Percentiles rank a stretch among this genome's conserved stretches.
These are phyloP conservation scores for Penicillium roqueforti DNA, from an alignment of 495 filamentous ascomycete genomes.

Conservation along the genomic window DNA sequence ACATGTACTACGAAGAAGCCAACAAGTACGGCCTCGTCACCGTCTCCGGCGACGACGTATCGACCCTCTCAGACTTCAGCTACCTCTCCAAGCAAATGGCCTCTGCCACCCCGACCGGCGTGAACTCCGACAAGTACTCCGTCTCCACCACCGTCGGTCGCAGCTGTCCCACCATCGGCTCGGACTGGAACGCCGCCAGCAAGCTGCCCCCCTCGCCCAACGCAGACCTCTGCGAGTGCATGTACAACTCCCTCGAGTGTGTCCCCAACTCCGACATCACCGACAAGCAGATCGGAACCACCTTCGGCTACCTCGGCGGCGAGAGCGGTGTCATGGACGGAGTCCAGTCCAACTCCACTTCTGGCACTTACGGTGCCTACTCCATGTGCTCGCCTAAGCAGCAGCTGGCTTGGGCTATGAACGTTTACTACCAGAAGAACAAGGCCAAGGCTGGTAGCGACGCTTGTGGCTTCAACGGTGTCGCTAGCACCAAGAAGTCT, in stretches of 20 bases:
- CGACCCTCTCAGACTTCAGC: slow-evolving; percentile 67
- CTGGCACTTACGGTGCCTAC: slow-evolving; percentile 81
- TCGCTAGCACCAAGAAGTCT: slow-evolving; percentile 47
- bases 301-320: slow-evolving; percentile 75
- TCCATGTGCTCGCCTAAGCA: slow-evolving; percentile 77
- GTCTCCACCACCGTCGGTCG: slow-evolving; percentile 62
- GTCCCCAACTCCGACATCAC: slow-evolving; percentile 52
- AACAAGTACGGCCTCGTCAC: slow-evolving; percentile 88
- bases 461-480: slow-evolving; percentile 71
- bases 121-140: slow-evolving; percentile 61
- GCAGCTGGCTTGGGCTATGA: slow-evolving; percentile 77
- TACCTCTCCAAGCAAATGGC: slow-evolving; percentile 69
- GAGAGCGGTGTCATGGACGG: slow-evolving; percentile 57
- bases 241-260: slow-evolving; percentile 71
- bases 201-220: slow-evolving; percentile 84
- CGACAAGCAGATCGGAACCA: slow-evolving; percentile 52
- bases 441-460: slow-evolving; percentile 38
- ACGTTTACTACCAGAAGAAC: slow-evolving; percentile 68
- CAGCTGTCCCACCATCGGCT: slow-evolving; percentile 64
- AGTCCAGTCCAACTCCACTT: slow-evolving; percentile 62
- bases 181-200: slow-evolving; percentile 65
- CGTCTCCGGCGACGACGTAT: slow-evolving; percentile 51
- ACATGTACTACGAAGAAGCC: slow-evolving; percentile 93
- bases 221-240: slow-evolving; percentile 74
- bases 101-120: slow-evolving; percentile 59